A percentile compares a stretch with the other conserved stretches of the same genome.
phyloP scores from a whole-genome alignment of 192 early-diverging fungal genomes.

The Dissophora ornata region DNA sequence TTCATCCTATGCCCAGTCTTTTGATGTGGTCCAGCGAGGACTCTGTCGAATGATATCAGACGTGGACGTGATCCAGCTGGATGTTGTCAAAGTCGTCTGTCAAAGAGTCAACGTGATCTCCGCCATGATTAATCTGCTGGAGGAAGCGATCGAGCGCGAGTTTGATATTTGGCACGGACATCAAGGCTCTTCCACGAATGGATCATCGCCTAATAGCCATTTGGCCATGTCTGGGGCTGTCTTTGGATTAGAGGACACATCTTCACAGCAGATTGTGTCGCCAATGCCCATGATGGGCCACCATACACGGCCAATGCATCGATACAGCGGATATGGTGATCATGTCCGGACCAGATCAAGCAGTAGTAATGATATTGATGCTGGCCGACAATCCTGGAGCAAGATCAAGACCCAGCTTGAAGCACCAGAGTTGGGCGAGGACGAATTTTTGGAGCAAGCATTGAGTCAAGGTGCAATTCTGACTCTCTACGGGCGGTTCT shows the following conservation, averaged over 20 bases:
- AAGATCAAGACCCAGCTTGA: conserved; percentile 25
- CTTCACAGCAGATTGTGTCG: conserved; percentile 8
- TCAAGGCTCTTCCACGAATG: conserved; percentile 9
- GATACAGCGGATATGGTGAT: background rate
- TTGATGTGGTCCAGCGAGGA: conserved; percentile 19
- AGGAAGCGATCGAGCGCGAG: conserved; percentile 43
- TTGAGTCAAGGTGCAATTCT: conserved; percentile 35
- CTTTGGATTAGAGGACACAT: conserved; percentile 39
- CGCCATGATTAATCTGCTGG: conserved; percentile 36
- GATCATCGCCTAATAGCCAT: background rate
- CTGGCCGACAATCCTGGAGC: conserved; percentile 30
- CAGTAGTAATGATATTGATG: background rate
- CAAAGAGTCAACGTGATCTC: conserved; percentile 41
- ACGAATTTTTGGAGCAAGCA: conserved; percentile 34
- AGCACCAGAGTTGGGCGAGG: conserved; percentile 40
- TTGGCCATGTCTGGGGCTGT: background rate
- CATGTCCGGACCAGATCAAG: background rate
- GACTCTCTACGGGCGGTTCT: conserved; percentile 29
- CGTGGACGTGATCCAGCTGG: conserved; percentile 31
- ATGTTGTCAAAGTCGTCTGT: conserved; percentile 23
- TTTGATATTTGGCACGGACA: conserved; percentile 34
- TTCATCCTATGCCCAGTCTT: conserved; percentile 9
- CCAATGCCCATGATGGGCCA: conserved; percentile 17
- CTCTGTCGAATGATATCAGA: conserved; percentile 30
- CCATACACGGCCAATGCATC: conserved; percentile 3